Conservation (phyloP, 75 land plant genomes). For the Picea glauca region DNA sequence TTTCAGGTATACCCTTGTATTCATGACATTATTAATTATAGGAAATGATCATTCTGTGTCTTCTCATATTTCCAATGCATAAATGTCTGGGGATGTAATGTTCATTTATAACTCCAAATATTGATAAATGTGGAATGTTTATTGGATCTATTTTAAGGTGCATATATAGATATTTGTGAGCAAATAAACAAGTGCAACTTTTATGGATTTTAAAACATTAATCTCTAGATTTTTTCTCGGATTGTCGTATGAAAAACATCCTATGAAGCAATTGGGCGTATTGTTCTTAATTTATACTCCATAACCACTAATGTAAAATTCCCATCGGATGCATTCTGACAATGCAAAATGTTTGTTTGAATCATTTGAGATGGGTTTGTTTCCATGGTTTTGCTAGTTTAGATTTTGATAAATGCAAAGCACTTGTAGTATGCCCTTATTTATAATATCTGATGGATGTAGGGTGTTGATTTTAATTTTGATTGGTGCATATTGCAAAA, state of each 20-base stretch:
- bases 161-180: not conserved
- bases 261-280: not conserved
- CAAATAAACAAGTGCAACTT: not conserved
- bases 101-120: not conserved
- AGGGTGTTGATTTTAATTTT: not conserved
- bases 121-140: not conserved
- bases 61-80: not conserved
- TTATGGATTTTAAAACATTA: not conserved
- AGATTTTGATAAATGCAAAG: not conserved
- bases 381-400: not conserved
- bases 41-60: not conserved
- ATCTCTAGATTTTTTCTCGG: not conserved
- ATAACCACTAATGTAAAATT: not conserved
- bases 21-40: not conserved
- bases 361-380: not conserved
- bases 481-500: slow-evolving; percentile 43
- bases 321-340: not conserved
- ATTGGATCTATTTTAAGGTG: not conserved
- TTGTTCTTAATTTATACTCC: not conserved
- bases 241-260: not conserved
- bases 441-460: not conserved
- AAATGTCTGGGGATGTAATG: not conserved
- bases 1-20: no score
- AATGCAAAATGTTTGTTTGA: not conserved
- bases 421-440: not conserved